Base-by-base conservation (phyloP, 768 basidiomycete genomes). In the Gloeophyllum trabeum region DNA sequence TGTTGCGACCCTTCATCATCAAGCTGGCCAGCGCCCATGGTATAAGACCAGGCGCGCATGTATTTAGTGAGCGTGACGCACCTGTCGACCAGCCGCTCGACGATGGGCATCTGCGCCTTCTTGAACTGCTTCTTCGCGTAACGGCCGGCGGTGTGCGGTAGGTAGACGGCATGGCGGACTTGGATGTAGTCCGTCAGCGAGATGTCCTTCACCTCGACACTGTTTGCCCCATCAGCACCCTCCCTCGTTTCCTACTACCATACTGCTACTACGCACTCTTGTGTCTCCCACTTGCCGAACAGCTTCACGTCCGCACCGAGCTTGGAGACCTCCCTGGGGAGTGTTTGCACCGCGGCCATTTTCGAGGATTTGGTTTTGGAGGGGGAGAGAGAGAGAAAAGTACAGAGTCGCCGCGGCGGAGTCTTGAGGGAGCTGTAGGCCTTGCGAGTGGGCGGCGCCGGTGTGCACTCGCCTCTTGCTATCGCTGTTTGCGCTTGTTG, bases 1-100 rank as follows among this genome's bases (percentile, higher is more conserved):
- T 98, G 82, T 98, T 99, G 67, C 96, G 92, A 48, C 96, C 96
- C 72, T 98, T 96, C 96, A 99, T 99, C 96, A 99, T 99, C 62
- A 99, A 69, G 65, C 91, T 94, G 52, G n/a, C n/a, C n/a, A n/a
- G n/a, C n/a, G n/a, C n/a, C n/a, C 24, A 24, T 20, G 18, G 37
- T 10, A 24, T 37, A 37, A 10, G 12, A 37, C 20, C 36, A 7
- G 20, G 16, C 7, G 10, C 28, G 28, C 10, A 41, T n/a, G 35
- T 34, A 35, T 37, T 43, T 18, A 25, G 30, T 7, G 35, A 12
- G 10, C n/a, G 20, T 21, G 35, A 61, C 79, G 54, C 58, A 89
- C 92, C 82, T 83, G 76, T 97, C 93, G 52, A 98, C 96, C 60
- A 99, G 74, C 61, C 96, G 89, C 70, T 99, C 96, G 55, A 98